These are phyloP conservation scores for Selenicereus undatus DNA, from an alignment of 148 eudicot species.

Conservation along the genomic window DNA sequence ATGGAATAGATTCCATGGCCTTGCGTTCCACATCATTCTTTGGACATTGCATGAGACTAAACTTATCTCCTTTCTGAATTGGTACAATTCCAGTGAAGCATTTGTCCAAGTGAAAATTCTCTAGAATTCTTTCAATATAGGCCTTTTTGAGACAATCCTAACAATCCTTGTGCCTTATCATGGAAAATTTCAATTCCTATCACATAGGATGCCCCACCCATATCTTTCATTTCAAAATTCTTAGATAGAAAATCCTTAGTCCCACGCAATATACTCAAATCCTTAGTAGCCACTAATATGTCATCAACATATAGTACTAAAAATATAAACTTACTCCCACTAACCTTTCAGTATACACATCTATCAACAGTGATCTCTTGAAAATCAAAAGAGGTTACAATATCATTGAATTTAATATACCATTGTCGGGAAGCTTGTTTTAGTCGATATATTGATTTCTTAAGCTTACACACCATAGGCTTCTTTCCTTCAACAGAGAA, in stretches of 20 bases:
- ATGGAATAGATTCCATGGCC: not conserved
- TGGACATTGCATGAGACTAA: not conserved
- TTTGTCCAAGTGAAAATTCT: not conserved
- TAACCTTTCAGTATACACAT: too few species aligned
- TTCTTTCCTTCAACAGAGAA: too few species aligned
- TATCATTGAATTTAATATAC: too few species aligned
- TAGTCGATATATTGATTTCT: too few species aligned
- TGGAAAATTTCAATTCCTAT: conserved; percentile 7
- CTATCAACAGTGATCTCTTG: too few species aligned
- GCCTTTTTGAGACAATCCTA: conserved; percentile 5
- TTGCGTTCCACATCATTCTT: not conserved
- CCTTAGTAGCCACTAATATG: not conserved
- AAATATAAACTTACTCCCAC: too few species aligned
- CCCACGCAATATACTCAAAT: not conserved
- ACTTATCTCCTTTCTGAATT: conserved; percentile 10
- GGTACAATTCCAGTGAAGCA: not conserved
- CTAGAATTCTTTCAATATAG: conserved; percentile 1
- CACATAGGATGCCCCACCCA: not conserved
- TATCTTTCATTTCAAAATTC: not conserved
- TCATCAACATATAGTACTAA: too few species aligned
- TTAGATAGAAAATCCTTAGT: conserved; percentile 1
- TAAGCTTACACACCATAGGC: too few species aligned
- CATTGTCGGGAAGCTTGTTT: too few species aligned
- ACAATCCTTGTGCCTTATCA: not conserved
- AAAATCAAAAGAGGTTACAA: too few species aligned